Conservation (phyloP, 768 basidiomycete genomes). For the Coprinopsis sp. region DNA sequence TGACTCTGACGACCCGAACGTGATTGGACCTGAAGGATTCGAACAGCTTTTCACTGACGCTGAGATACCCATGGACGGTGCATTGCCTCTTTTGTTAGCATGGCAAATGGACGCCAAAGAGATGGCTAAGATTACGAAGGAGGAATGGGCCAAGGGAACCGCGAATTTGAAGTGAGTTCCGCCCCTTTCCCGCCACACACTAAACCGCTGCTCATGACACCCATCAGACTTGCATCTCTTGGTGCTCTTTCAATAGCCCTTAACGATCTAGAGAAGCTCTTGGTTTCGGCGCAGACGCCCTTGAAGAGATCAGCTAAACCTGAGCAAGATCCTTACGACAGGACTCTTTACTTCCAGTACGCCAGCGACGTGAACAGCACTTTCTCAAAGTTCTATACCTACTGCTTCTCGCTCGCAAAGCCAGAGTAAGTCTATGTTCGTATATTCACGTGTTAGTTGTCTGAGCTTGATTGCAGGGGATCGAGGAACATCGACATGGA, state of each 20-base stretch:
- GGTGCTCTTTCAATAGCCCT: constrained; percentile 45
- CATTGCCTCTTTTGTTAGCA: constrained; percentile 64
- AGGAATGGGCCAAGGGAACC: constrained; percentile 67
- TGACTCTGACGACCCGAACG: constrained; percentile 46
- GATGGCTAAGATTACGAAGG: constrained; percentile 65
- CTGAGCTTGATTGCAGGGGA: constrained; percentile 36
- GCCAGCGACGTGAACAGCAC: constrained; percentile 44
- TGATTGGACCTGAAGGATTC: constrained; percentile 72
- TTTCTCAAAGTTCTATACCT: constrained; percentile 65
- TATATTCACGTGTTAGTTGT: background rate
- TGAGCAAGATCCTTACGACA: constrained; percentile 50
- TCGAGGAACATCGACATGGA: constrained; percentile 81
- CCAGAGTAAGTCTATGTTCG: constrained; percentile 55
- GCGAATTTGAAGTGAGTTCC: constrained; percentile 30
- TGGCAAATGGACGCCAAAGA: constrained; percentile 72
- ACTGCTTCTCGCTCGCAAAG: constrained; percentile 68
- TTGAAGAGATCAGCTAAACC: constrained; percentile 34
- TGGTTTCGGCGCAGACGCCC: constrained; percentile 48
- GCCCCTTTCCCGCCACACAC: background rate
- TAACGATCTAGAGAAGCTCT: constrained; percentile 58
- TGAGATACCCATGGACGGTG: constrained; percentile 68
- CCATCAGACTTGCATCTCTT: constrained; percentile 39
- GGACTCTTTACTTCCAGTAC: constrained; percentile 45
- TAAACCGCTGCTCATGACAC: background rate
- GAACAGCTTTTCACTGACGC: constrained; percentile 66